Evolutionary conservation across 495 filamentous ascomycete genomes (phyloP), one percentile per base, ranked within the genome.

Genomic region (Lichina pygmaea): DNA sequence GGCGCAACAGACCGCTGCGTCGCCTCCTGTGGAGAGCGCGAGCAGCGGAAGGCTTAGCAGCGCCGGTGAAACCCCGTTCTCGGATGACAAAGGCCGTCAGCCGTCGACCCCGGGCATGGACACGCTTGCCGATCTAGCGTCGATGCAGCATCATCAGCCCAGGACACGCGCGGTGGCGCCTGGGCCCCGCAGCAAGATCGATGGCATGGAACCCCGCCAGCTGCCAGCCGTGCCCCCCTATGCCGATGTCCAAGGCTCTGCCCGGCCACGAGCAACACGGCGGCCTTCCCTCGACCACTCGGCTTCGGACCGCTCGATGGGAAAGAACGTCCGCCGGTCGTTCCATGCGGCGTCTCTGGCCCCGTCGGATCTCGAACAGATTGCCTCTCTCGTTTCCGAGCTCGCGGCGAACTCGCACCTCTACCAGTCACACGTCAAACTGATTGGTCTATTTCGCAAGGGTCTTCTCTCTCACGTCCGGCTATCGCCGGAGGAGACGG

Each of bases 91-190:
- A 33, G 54, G 55, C 34, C 57, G 54, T 41, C 67, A 68, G 41
- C 54, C 65, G 1, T 71, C 72, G 8, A 73, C 71, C 12, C 62
- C 70, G 0, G 67, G 68, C 13, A 77, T 77, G 71, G 73, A 77
- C 48, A 71, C 73, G 15, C 55, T 78, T 43, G 73, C 73, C 36
- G 74, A 77, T 53, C 54, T 77, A 33, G 74, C 74, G 40, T 67
- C 73, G 5, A 75, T 77, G 70, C 73, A 77, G 57, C 67, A 72
- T 47, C 68, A 68, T 42, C 73, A 78, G 49, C 66, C 61, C 51
- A 50, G 64, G 4, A 59, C 62, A 44, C 62, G 64, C 12, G 60
- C 63, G 17, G 69, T 54, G 44, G 56, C 61, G 34, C 54, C 54
- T 33, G 62, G 63, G 42, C 46, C 71, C 33, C 66, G 67, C 6